Percentiles rank a stretch among this genome's conserved stretches.
phyloP scores from a whole-genome alignment of 2,329 filamentous ascomycete species.

The Bipolaris sorokiniana region DNA sequence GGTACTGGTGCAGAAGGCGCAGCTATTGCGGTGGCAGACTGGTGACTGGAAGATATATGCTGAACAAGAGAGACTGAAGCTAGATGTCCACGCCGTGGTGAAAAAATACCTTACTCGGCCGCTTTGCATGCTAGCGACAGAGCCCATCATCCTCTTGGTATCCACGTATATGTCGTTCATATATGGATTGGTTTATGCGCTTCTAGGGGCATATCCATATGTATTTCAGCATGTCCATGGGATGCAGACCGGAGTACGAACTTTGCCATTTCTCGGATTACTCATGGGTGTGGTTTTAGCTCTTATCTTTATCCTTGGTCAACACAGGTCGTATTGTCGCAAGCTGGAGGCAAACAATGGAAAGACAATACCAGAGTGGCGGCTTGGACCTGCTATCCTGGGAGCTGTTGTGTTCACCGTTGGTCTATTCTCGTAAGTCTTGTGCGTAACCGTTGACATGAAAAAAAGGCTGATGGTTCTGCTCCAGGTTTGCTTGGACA shows the following conservation, averaged over 20 bases:
- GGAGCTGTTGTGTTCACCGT: background rate
- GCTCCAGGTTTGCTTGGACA: background rate
- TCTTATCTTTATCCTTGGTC: background rate
- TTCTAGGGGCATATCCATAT: background rate
- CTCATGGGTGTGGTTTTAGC: background rate
- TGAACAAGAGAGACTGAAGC: too few species aligned
- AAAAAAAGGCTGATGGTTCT: background rate
- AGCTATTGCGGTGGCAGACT: background rate
- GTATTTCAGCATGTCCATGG: background rate
- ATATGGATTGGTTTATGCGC: background rate
- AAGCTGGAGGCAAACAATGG: background rate
- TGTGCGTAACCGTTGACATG: background rate
- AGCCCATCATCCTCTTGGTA: background rate
- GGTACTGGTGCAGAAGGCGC: background rate
- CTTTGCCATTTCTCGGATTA: background rate
- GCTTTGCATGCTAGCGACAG: background rate
- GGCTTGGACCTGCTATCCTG: background rate
- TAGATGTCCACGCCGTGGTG: too few species aligned
- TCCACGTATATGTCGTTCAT: conserved; percentile 1
- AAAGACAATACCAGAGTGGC: background rate
- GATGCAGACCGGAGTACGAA: background rate
- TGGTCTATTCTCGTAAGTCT: background rate
- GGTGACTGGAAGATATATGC: background rate
- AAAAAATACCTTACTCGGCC: background rate
- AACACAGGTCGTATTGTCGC: background rate